These are phyloP conservation scores for Fusarium coicis DNA, from an alignment of 2,329 filamentous ascomycete species.

Conservation along the genomic window DNA sequence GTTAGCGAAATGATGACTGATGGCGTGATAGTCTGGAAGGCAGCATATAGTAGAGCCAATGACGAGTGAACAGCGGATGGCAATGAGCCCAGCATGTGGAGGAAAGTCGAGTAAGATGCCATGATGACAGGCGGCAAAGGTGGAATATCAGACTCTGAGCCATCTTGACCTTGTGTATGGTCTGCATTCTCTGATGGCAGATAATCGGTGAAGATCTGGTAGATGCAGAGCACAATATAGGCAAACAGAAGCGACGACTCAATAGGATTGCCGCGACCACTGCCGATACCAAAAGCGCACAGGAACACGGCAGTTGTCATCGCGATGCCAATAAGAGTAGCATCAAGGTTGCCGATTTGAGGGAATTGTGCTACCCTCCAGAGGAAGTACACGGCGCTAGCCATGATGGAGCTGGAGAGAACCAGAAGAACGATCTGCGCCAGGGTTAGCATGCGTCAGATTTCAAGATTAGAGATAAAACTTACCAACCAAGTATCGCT, in stretches of 20 bases:
- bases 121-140: constrained; percentile 98
- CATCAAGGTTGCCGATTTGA: constrained; percentile 90
- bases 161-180: constrained; percentile 59
- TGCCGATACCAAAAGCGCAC: constrained; percentile 92
- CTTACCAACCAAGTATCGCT: constrained; percentile 97
- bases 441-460: constrained; percentile 48
- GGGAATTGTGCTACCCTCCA: constrained; percentile 96
- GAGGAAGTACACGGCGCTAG: constrained; percentile 93
- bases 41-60: constrained; percentile 87
- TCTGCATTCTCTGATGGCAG: constrained; percentile 78
- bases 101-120: constrained; percentile 93
- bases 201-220: constrained; percentile 99
- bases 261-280: constrained; percentile 91
- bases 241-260: constrained; percentile 96
- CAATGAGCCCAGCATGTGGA: constrained; percentile 85
- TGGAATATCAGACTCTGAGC: constrained; percentile 85
- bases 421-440: constrained; percentile 87
- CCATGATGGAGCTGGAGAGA: constrained; percentile 89
- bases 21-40: constrained; percentile 93
- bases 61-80: constrained; percentile 85
- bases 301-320: constrained; percentile 94
- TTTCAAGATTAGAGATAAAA: constrained; percentile 29
- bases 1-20: constrained; percentile 95
- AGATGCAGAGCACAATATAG: constrained; percentile 97
- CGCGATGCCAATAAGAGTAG: constrained; percentile 89